Base-by-base conservation (phyloP, 331 rosid species). In the Spiraea crenata region DNA sequence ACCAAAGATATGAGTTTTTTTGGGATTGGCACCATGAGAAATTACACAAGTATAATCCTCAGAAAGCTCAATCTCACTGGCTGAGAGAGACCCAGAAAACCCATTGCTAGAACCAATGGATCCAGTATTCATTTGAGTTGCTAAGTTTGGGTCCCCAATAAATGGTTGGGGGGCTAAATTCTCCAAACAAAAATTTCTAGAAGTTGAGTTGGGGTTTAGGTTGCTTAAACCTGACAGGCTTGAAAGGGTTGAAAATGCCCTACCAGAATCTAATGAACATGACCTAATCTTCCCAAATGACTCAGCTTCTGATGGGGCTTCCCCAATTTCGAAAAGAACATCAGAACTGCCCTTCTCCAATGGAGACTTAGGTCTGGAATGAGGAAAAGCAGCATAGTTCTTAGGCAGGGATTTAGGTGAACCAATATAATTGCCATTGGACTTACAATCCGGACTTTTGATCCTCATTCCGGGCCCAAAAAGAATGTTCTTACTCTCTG, bases 31-130 rank as follows among this genome's bases (percentile, higher is more conserved):
- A 34, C 98, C 98, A 66, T 83, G 96, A 9, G 90, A 82, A 70
- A 88, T 92, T 35, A 90, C 96, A 84, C 98, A 81, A 9, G 98
- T 90, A 75, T 92, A 90, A 79, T 92, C 96, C 88, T 92, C 98
- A 49, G 96, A 90, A 46, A 79, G 91, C 72, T 90, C 96, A 81
- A 92, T 86, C 80, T 92, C 90, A 87, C 72, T 76, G 47, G 96
- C 87, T 10, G 96, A 75, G 71, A 90, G 82, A 72, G 96, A 77
- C 79, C 79, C 88, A 0, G 83, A 39, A 47, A 65, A 47, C 38
- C 74, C 91, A 73, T 69, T 57, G 35, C 80, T 81, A 37, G 90
- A 77, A 50, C 77, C 70, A 4, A 81, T 34, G 64, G 90, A 80
- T 58, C 76, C 65, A 64, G 71, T 50, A 35, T 46, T 70, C 57